Evolutionary conservation across 1,139 yeast genomes (phyloP), one percentile per base, ranked within the genome.

Genomic region (Debaryomycetaceae sp.): DNA sequence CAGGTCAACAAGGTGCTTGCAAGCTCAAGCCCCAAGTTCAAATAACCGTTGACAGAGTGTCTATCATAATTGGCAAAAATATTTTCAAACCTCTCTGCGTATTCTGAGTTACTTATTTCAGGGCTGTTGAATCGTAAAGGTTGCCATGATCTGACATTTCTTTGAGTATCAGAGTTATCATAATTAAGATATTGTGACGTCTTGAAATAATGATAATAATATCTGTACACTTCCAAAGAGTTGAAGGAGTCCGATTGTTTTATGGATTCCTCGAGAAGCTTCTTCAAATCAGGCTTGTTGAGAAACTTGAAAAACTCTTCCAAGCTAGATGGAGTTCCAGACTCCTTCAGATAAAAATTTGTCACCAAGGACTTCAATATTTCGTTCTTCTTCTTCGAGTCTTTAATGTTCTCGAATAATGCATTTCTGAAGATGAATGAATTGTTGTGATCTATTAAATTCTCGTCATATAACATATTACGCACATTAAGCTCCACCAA

Each of bases 141-240:
- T 17, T 49, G 48, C 5, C 42, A 37, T 6, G 54, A 51, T 37
- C 53, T 57, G 5, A 61, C 49, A 27, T 45, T 44, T n/a, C 44
- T 51, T 5, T 54, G 37, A 9, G 60, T 56, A 43, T 66, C 70
- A 1, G 65, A 55, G 37, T 58, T 56, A 17, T 66, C 61, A 43
- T 67, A 66, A 42, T 65, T 70, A 27, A 69, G 53, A 52, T 59
- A 59, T 34, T 68, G 66, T 0, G 68, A 66, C 1, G 75, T 64
- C 44, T 66, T 68, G 52, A 54, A 59, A 43, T 62, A 48, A 37
- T 50, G 49, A 49, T 63, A 65, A 23, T 57, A 51, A 7, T 50
- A 46, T 36, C 73, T 45, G 41, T 54, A 56, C 11, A 53, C 48
- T 23, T 54, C 58, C 3, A 56, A 31, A 0, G 66, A 63, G 42